Evolutionary conservation across 2,329 filamentous ascomycete species (phyloP), one percentile per base, ranked within the genome.

Genomic region (Colletotrichum tropicale): DNA sequence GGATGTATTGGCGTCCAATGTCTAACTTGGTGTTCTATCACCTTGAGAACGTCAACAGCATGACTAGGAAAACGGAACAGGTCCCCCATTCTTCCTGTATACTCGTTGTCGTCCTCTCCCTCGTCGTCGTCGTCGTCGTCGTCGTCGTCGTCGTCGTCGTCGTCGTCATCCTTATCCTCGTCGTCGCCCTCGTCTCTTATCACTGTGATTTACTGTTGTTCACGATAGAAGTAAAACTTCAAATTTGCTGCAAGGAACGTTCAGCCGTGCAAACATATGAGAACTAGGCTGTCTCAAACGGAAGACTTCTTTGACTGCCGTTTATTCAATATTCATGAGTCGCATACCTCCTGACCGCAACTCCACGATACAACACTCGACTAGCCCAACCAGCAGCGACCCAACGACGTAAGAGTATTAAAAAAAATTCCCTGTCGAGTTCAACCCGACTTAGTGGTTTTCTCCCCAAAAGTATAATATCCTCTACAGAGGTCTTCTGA

Each of bases 201-300:
- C 36, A 38, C 36, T 38, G 36, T 38, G 9, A 10, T 43, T 43
- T n/a, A 43, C 8, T 6, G 0, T 43, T 0, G 9, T 43, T 5
- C 18, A 10, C 18, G 0, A n/a, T 43, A 1, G 16, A 43, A 43
- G 38, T 18, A n/a, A 43, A 3, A 1, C 32, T 12, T 0, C 32
- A 32, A 32, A 32, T 32, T 32, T 32, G 30, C 30, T 32, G 30
- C 30, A 5, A 32, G n/a, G 16, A 3, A 43, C 8, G 36, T n/a
- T 43, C 3, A n/a, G 38, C 9, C 3, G 18, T 5, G 8, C 16
- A 43, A 5, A 43, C 38, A 43, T 3, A 43, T 6, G 5, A 43
- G 0, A n/a, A n/a, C 38, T 43, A 43, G 38, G 38, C 18, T 3
- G 36, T 10, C 3, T 43, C 38, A 12, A 43, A n/a, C 38, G 18